Conservation (phyloP, 23 red algal genomes). For the Gracilaria domingensis region DNA sequence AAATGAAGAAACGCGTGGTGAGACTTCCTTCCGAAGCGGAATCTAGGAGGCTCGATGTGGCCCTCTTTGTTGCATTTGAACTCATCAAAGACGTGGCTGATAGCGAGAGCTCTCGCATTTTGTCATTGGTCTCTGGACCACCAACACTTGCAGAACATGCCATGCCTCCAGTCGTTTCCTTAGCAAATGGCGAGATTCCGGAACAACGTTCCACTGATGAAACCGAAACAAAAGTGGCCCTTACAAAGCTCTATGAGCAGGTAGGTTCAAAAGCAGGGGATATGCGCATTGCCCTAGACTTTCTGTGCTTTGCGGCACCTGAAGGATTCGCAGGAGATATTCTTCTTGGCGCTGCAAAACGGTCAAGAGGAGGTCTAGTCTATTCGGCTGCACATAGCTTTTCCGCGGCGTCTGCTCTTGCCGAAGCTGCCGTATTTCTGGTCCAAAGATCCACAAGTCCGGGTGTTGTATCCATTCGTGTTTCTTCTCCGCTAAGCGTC, state of each 20-base stretch:
- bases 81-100: conserved; percentile 51
- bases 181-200: neutral
- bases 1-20: neutral
- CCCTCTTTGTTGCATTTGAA: conserved; percentile 57
- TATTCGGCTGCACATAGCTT: conserved; percentile 54
- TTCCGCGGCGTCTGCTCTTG: conserved; percentile 56
- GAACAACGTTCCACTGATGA: neutral
- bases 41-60: conserved; percentile 55
- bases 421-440: conserved; percentile 66
- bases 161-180: neutral
- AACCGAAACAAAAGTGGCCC: neutral
- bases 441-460: conserved; percentile 42
- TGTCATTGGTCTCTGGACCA: conserved; percentile 62
- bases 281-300: conserved; percentile 61
- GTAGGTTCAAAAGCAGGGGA: conserved; percentile 60
- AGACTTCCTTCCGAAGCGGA: conserved; percentile 48
- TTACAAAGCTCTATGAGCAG: conserved; percentile 48
- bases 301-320: conserved; percentile 55
- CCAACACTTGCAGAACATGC: conserved; percentile 37
- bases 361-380: conserved; percentile 56
- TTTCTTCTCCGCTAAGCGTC: conserved; percentile 55
- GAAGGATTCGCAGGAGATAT: conserved; percentile 49
- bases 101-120: conserved; percentile 48
- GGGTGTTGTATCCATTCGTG: conserved; percentile 50
- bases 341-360: conserved; percentile 55